A percentile compares a stretch with the other conserved stretches of the same genome.
Conservation (phyloP, 169 alveolate species). For the Toxoplasma gondii region DNA sequence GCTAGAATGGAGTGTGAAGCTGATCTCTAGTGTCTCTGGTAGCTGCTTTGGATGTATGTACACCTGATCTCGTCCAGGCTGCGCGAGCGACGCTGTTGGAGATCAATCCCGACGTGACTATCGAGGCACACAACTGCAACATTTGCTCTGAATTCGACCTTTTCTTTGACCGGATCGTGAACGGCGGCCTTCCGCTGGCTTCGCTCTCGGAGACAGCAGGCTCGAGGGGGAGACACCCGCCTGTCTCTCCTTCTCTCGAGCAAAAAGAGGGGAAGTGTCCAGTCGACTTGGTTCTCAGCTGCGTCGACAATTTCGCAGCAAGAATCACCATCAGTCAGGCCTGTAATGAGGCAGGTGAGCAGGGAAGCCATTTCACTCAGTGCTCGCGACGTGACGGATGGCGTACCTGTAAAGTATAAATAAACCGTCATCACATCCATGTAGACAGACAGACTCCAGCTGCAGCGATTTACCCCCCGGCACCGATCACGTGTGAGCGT, state of each 20-base stretch:
- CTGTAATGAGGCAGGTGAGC: slow-evolving; percentile 90
- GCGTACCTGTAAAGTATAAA: too few species aligned
- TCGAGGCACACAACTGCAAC: slow-evolving; percentile 89
- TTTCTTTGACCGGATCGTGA: slow-evolving; percentile 82
- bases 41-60: not conserved
- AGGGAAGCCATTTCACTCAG: not conserved
- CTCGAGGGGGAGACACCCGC: not conserved
- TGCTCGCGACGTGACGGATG: too few species aligned
- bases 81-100: slow-evolving; percentile 89
- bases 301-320: slow-evolving; percentile 97
- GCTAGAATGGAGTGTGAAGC: too few species aligned
- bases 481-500: too few species aligned
- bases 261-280: slow-evolving; percentile 34
- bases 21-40: not conserved
- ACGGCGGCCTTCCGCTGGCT: not conserved
- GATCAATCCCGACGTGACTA: slow-evolving; percentile 92
- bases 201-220: not conserved
- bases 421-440: too few species aligned
- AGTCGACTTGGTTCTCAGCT: slow-evolving; percentile 91
- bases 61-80: slow-evolving; percentile 77
- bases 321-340: slow-evolving; percentile 94
- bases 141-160: slow-evolving; percentile 85
- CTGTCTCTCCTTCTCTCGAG: not conserved
- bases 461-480: too few species aligned
- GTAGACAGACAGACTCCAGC: too few species aligned